Evolutionary conservation across 2,329 filamentous ascomycete species (phyloP).

Genomic region (Cercospora nicotianae): DNA sequence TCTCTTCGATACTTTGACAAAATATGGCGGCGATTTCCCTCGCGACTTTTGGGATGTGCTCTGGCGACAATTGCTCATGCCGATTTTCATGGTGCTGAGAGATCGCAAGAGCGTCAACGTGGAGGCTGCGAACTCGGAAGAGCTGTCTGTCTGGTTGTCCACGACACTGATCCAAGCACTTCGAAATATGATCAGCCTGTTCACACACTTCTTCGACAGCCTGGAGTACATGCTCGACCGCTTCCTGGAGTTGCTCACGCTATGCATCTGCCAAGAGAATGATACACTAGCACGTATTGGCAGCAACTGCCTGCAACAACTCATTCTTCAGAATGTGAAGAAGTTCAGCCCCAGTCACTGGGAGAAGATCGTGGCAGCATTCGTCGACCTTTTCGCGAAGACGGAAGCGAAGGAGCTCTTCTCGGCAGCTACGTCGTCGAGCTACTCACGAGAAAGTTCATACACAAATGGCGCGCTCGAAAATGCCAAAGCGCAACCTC

Average conservation of each 20-base stretch:
- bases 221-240: conserved; percentile 97
- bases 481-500: conserved; percentile 18
- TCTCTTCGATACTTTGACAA: conserved; percentile 89
- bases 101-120: conserved; percentile 89
- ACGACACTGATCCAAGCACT: conserved; percentile 99
- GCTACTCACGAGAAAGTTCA: conserved; percentile 30
- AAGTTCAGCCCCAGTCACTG: conserved; percentile 89
- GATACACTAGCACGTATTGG: conserved; percentile 97
- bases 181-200: conserved; percentile 96
- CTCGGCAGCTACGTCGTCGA: conserved; percentile 65
- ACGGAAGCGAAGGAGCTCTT: conserved; percentile 96
- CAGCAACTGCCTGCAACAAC: conserved; percentile 94
- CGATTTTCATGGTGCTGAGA: conserved; percentile 96
- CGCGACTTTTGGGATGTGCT: conserved; percentile 97
- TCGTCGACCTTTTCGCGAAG: conserved; percentile 90
- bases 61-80: conserved; percentile 94
- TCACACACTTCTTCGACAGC: conserved; percentile 96
- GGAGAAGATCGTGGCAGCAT: conserved; percentile 90
- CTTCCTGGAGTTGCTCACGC: conserved; percentile 88
- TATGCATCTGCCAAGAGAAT: conserved; percentile 99
- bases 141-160: conserved; percentile 96
- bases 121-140: conserved; percentile 92
- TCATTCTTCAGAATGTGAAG: conserved; percentile 92
- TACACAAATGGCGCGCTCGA: conserved; percentile 29
- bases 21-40: conserved; percentile 87